A percentile compares a stretch with the other conserved stretches of the same genome.
phyloP scores from a whole-genome alignment of 2,329 filamentous ascomycete species.

The Xylariaceae sp. region DNA sequence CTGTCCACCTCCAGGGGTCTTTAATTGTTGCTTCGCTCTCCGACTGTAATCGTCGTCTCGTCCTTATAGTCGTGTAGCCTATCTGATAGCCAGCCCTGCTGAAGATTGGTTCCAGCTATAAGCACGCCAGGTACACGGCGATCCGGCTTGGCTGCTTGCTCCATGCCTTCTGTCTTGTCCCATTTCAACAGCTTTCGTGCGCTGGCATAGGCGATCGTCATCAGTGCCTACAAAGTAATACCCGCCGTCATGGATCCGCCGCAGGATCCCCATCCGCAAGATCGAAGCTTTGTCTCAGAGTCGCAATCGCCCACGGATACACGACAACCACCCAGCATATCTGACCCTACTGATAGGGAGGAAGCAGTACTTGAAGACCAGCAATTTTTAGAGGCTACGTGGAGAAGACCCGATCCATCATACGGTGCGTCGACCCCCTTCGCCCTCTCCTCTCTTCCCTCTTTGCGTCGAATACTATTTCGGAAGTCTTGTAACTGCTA shows the following conservation, averaged over 20 bases:
- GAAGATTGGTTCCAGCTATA: not conserved
- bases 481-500: not conserved
- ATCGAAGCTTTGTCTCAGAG: conserved; percentile 33
- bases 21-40: conserved; percentile 7
- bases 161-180: conserved; percentile 16
- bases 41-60: not conserved
- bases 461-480: not conserved
- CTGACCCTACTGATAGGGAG: conserved; percentile 37
- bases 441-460: not conserved
- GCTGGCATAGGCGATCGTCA: conserved; percentile 16
- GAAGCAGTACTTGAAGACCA: conserved; percentile 49
- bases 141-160: not conserved
- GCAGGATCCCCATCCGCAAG: conserved; percentile 44
- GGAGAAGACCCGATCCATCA: conserved; percentile 48
- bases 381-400: conserved; percentile 55
- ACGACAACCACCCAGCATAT: conserved; percentile 36
- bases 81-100: not conserved
- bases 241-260: conserved; percentile 41
- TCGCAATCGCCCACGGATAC: conserved; percentile 46
- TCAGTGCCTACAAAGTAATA: conserved; percentile 10
- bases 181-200: conserved; percentile 13
- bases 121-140: not conserved
- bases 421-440: conserved; percentile 46
- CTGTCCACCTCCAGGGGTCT: not conserved
- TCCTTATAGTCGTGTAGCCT: conserved; percentile 2